These are phyloP conservation scores for Chlorociboria aeruginascens DNA, from an alignment of 495 filamentous ascomycete species.

Conservation along the genomic window DNA sequence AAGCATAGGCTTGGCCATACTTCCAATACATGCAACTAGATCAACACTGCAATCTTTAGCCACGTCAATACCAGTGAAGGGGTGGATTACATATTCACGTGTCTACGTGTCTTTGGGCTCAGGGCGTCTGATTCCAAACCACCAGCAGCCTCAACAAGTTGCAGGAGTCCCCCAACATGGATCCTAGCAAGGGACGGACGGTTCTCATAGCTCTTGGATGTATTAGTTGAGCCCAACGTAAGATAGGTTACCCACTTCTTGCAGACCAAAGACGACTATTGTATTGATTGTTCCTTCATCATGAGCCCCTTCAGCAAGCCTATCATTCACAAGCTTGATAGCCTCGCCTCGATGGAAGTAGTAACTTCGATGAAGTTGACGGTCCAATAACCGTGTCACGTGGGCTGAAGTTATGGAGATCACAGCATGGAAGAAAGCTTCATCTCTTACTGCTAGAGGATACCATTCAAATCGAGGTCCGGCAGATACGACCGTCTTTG, in stretches of 20 bases:
- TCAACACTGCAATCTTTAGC: constrained; percentile 2
- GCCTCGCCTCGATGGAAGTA: constrained; percentile 13
- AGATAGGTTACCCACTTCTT: constrained; percentile 5
- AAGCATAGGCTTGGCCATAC: constrained; percentile 5
- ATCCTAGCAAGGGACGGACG: neutral
- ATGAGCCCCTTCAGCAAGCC: constrained; percentile 1
- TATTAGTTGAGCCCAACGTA: neutral
- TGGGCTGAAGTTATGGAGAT: constrained; percentile 10
- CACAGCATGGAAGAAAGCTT: constrained; percentile 13
- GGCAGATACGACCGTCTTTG: constrained; percentile 1
- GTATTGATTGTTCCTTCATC: constrained; percentile 16
- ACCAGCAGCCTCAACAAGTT: constrained; percentile 5
- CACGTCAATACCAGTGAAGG: neutral
- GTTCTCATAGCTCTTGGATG: constrained; percentile 3
- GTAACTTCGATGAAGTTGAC: constrained; percentile 1
- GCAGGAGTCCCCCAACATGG: constrained; percentile 9
- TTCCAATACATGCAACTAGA: constrained; percentile 1
- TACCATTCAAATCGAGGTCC: constrained; percentile 16
- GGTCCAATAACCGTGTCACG: constrained; percentile 2
- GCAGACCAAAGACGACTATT: constrained; percentile 8
- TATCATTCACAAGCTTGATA: constrained; percentile 11
- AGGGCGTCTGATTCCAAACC: constrained; percentile 1
- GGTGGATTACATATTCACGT: constrained; percentile 5
- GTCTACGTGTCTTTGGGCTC: constrained; percentile 1
- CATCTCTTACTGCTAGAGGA: constrained; percentile 11